These are phyloP conservation scores for Trichopus zeylanicus DNA, from an alignment of 116 monocot genomes.

Conservation along the genomic window DNA sequence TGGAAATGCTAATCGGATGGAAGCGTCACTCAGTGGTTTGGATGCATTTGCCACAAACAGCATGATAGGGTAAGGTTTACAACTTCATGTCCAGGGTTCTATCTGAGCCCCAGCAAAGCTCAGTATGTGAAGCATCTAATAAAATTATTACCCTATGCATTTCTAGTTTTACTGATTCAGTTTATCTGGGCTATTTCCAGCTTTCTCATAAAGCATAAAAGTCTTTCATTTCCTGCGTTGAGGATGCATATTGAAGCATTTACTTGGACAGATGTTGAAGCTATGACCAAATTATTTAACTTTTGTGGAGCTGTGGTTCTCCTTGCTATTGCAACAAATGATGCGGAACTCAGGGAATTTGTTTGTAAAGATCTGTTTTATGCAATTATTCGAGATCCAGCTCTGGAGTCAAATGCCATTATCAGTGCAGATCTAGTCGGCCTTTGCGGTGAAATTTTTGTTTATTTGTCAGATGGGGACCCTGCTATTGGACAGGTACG, in stretches of 20 bases:
- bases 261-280: constrained; percentile 85
- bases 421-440: constrained; percentile 78
- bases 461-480: constrained; percentile 64
- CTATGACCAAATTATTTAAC: constrained; percentile 55
- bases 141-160: no score
- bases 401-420: constrained; percentile 80
- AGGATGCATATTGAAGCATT: constrained; percentile 60
- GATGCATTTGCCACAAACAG: constrained; percentile 55
- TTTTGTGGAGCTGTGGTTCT: constrained; percentile 72
- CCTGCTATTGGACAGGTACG: constrained; percentile 85
- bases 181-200: constrained; percentile 33
- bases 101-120: neutral
- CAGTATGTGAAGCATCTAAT: neutral
- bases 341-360: constrained; percentile 65
- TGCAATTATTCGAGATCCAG: constrained; percentile 62
- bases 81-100: neutral
- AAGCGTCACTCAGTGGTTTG: constrained; percentile 46
- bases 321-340: constrained; percentile 64
- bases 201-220: constrained; percentile 59
- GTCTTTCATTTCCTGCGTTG: constrained; percentile 57
- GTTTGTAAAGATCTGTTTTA: constrained; percentile 79
- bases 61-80: constrained; percentile 51
- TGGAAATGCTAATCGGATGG: constrained; percentile 50
- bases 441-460: constrained; percentile 87
- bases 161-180: constrained; percentile 5